Conservation (phyloP, 108 stramenopile genomes). For the Pseudonitzschia pungens region DNA sequence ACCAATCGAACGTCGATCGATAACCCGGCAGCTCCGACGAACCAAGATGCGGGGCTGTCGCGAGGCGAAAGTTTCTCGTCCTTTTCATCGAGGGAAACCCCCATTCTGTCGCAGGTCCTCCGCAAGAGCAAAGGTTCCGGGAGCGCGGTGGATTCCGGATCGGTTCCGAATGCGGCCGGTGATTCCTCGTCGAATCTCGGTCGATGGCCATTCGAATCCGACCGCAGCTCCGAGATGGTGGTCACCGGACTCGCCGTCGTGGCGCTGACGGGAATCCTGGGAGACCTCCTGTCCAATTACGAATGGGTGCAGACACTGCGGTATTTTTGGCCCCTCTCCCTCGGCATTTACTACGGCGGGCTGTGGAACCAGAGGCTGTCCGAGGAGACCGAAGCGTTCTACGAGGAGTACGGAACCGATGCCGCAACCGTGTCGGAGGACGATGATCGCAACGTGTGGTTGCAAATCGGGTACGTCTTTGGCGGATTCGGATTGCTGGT, state of each 20-base stretch:
- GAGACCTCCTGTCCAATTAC: slow-evolving; percentile 7
- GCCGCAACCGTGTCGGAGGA: neutral
- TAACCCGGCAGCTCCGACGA: no score
- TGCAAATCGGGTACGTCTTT: neutral
- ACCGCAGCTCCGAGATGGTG: neutral
- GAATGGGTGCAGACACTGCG: slow-evolving; percentile 36
- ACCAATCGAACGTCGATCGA: no score
- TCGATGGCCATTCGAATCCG: no score
- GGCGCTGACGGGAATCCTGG: slow-evolving; percentile 7
- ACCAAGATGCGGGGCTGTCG: no score
- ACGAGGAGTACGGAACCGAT: neutral
- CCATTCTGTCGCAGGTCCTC: no score
- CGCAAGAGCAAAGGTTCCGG: no score
- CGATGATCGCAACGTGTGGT: neutral
- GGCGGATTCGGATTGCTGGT: slow-evolving; percentile 58
- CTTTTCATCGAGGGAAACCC: no score
- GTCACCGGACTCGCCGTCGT: neutral
- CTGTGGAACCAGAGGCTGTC: slow-evolving; percentile 44
- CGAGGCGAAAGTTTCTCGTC: no score
- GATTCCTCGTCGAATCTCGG: no score
- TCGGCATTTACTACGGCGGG: slow-evolving; percentile 63
- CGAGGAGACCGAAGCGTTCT: neutral
- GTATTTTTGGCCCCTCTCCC: slow-evolving; percentile 35
- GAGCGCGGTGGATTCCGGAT: no score
- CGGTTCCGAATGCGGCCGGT: no score